Base-by-base conservation (phyloP, 2,329 filamentous ascomycete species). In the Leptoxyphium fumago region DNA sequence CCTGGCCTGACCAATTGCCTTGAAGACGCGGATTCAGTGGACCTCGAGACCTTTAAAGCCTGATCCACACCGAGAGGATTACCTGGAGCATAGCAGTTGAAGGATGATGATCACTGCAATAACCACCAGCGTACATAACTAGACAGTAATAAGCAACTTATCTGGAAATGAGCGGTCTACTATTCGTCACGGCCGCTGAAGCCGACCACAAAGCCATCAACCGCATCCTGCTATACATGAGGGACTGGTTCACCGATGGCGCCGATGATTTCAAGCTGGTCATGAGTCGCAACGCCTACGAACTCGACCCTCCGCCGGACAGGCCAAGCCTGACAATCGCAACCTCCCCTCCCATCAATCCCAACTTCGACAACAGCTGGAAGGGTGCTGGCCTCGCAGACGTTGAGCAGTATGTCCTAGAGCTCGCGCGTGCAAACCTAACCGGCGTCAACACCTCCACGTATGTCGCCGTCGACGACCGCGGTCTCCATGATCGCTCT, bases 171-270 rank as follows among this genome's bases (percentile, higher is more conserved):
- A 36, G 13, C 15, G 47, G 39, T 17, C 39, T 41, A 10, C 43
- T 52, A 39, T 50, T 52, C 45, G 42, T 52, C 40, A 52, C 45
- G 11, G 48, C 48, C 3, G 38, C 46, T 13, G 38, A 41, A 10
- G 46, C 46, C 38, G 45, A 47, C 43, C 30, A 41, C 39, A 48
- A 50, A 43, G 26, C 30, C 17, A 32, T 47, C 29, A 52, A 52
- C 28, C 43, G 44, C 21, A 40, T 52, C 26, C 45, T 50, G n/a
- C 44, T 49, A 26, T 26, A 47, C 29, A 32, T 46, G n/a, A 38
- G 42, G 5, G 46, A 50, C 28, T 49, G 48, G 44, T 44, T 43
- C 13, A 43, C 34, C 17, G 44, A 21, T 6, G 29, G 45, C 14
- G 42, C 42, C 15, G 40, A 46, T 15, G 15, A 29, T 14, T 48